Evolutionary conservation across 2,329 filamentous ascomycete species (phyloP), one percentile per base, ranked within the genome.

Genomic region (Pseudocercospora macadamiae): DNA sequence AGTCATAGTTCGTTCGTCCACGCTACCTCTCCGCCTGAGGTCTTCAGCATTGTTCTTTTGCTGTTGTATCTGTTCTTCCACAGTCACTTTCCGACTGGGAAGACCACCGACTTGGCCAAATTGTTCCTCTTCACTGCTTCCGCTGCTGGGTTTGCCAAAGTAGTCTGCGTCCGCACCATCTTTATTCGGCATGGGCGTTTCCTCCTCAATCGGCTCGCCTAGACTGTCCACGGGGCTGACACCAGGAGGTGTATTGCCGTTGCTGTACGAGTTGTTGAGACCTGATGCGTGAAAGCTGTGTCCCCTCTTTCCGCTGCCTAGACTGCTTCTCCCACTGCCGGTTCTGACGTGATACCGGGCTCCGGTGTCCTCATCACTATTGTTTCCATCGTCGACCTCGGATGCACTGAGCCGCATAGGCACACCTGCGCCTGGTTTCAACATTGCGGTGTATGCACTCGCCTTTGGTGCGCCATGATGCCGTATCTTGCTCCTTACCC

Each of bases 371-470:
- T 91, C 88, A 53, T 91, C 90, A 71, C 88, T 91, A 68, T 93
- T 91, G 39, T 65, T 62, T 65, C 88, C 92, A 65, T 90, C 91
- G 69, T 96, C 92, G 12, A 97, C 90, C 75, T 99, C 95, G 51
- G 90, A 96, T n/a, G 95, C 93, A 73, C 91, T 96, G 62, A 99
- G 81, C 42, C 95, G 88, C 76, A 97, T 86, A 2, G 95, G 95
- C 36, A 97, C 93, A 55, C 91, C 92, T 37, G 88, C 89, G 60
- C 91, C 89, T 57, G 84, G 80, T 55, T 88, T 76, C 60, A 93
- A 93, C 57, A 88, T 89, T 2, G 90, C 88, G 8, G 87, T 87
- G 73, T 96, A 96, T 36, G 90, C 88, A 7, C 90, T 86, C 3
- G 91, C 85, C 39, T 87, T 89, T 7, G 87, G 87, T 72, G 93